A percentile compares a stretch with the other conserved stretches of the same genome.
phyloP scores from a whole-genome alignment of 805 yeast genomes.

The Maudiozyma barnettii region DNA sequence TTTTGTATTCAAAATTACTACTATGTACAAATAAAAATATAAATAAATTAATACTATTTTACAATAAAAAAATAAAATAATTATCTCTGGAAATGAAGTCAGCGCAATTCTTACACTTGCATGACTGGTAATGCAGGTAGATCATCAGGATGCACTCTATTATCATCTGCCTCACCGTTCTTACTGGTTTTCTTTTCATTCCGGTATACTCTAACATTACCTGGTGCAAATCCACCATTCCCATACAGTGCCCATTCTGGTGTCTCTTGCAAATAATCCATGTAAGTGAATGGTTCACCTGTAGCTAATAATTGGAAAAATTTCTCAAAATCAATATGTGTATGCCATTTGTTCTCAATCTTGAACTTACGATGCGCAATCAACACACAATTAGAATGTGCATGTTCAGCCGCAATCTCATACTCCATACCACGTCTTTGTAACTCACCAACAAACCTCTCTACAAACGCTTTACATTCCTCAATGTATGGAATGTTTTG shows the following conservation, averaged over 20 bases:
- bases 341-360: slow-evolving; percentile 68
- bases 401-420: slow-evolving; percentile 89
- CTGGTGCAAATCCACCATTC: slow-evolving; percentile 86
- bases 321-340: slow-evolving; percentile 75
- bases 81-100: too few relatives aligned
- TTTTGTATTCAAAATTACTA: background rate
- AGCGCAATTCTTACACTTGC: background rate
- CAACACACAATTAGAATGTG: slow-evolving; percentile 86
- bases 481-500: slow-evolving; percentile 91
- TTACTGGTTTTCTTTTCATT: slow-evolving; percentile 39
- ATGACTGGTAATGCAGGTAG: slow-evolving; percentile 2
- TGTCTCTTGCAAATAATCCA: slow-evolving; percentile 74
- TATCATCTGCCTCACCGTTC: slow-evolving; percentile 14
- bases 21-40: background rate
- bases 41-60: background rate
- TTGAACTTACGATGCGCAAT: slow-evolving; percentile 69
- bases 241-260: slow-evolving; percentile 93
- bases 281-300: slow-evolving; percentile 60
- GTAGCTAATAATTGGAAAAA: slow-evolving; percentile 60
- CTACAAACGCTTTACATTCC: slow-evolving; percentile 74
- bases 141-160: background rate
- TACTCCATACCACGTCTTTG: slow-evolving; percentile 59
- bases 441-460: slow-evolving; percentile 50
- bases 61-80: background rate
- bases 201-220: slow-evolving; percentile 58